Conservation (phyloP, 495 filamentous ascomycete genomes). For the Aspergillus wentii region DNA sequence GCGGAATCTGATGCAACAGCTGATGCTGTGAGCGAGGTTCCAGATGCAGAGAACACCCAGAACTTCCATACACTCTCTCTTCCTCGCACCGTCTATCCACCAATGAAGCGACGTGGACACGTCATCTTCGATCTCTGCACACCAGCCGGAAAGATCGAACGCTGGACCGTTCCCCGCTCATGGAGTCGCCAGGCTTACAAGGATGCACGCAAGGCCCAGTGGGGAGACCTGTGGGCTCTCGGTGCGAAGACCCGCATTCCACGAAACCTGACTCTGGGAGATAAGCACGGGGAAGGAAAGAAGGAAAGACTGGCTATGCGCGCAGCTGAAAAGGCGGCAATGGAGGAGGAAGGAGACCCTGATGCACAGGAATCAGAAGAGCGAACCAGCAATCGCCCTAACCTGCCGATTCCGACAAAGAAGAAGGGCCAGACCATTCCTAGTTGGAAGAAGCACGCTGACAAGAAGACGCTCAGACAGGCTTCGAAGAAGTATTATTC, state of each 20-base stretch:
- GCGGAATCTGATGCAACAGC: constrained; percentile 10
- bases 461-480: constrained; percentile 39
- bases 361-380: constrained; percentile 7
- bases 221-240: constrained; percentile 95
- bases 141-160: constrained; percentile 77
- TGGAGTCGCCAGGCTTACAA: constrained; percentile 77
- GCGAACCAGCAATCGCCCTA: constrained; percentile 31
- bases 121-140: constrained; percentile 91
- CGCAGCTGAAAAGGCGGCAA: constrained; percentile 24
- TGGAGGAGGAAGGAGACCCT: constrained; percentile 23
- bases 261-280: constrained; percentile 57
- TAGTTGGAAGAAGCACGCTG: constrained; percentile 42
- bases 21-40: constrained; percentile 53
- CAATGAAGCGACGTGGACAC: constrained; percentile 83
- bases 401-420: constrained; percentile 16
- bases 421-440: constrained; percentile 40
- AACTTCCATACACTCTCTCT: constrained; percentile 61
- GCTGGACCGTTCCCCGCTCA: constrained; percentile 84
- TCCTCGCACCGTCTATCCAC: constrained; percentile 71
- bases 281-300: constrained; percentile 51
- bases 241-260: constrained; percentile 80
- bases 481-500: constrained; percentile 31
- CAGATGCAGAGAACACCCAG: constrained; percentile 56
- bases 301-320: constrained; percentile 40
- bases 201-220: constrained; percentile 82